Conservation (phyloP, 805 yeast species). For the Candida vartiovaarae region DNA sequence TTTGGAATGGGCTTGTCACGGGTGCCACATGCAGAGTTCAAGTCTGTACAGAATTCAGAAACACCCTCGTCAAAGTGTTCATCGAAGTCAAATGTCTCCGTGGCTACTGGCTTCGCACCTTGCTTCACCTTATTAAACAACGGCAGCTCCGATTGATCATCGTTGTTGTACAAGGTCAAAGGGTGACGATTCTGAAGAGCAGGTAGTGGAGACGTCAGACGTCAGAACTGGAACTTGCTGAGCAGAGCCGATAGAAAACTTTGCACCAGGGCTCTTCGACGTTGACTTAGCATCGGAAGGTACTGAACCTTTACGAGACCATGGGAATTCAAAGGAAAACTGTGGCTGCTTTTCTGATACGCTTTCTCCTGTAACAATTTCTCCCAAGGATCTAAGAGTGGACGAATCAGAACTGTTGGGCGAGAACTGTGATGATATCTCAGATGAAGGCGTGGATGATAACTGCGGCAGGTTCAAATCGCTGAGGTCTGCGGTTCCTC, state of each 20-base stretch:
- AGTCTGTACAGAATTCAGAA: conserved; percentile 65
- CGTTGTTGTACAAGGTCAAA: conserved; percentile 24
- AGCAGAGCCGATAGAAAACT: conserved; percentile 1
- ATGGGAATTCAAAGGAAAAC: conserved; percentile 52
- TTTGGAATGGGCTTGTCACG: conserved; percentile 60
- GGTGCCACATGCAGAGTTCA: conserved; percentile 80
- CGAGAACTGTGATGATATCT: conserved; percentile 13
- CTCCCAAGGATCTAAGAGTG: conserved; percentile 4
- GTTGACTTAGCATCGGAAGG: conserved; percentile 1
- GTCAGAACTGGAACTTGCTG: conserved; percentile 19
- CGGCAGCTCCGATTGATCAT: conserved; percentile 17
- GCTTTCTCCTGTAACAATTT: conserved; percentile 1
- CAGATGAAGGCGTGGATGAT: conserved; percentile 3
- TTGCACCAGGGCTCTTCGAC: conserved; percentile 6
- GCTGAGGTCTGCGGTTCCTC: conserved; percentile 29
- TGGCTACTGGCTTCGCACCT: conserved; percentile 2
- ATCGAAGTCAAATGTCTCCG: conserved; percentile 28
- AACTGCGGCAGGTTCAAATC: conserved; percentile 23
- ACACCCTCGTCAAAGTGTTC: conserved; percentile 61
- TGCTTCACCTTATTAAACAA: conserved; percentile 11
- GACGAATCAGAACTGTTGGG: conserved; percentile 10
- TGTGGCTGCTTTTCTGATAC: conserved; percentile 10
- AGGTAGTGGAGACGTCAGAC: conserved; percentile 23
- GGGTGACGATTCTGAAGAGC: conserved; percentile 22
- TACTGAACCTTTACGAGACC: conserved; percentile 28